A percentile compares a stretch with the other conserved stretches of the same genome.
Evolutionary conservation across 2,329 filamentous ascomycete genomes (phyloP).

Genomic region (Neofusicoccum sp.): DNA sequence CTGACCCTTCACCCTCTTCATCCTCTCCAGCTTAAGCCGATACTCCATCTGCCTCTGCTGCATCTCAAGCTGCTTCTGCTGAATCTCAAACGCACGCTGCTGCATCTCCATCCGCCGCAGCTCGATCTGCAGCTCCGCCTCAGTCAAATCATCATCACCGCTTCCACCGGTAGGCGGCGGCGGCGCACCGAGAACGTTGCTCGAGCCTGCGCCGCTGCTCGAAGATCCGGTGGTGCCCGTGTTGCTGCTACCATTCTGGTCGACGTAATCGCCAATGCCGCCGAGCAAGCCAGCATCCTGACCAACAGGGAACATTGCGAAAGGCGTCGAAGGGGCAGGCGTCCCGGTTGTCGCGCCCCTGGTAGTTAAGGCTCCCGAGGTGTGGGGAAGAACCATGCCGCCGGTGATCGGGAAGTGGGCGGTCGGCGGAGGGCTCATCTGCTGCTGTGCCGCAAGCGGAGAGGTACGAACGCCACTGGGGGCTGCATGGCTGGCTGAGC

Average conservation of each 20-base stretch:
- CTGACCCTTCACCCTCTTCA: not conserved
- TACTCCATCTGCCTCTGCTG: not conserved
- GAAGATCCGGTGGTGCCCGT: not conserved
- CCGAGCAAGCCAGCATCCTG: too few species aligned
- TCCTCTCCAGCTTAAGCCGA: not conserved
- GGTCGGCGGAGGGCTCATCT: not conserved
- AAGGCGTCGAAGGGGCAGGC: too few species aligned
- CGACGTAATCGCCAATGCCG: too few species aligned
- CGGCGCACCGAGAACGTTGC: not conserved
- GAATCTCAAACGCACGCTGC: not conserved
- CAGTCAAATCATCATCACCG: not conserved
- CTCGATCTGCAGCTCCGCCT: not conserved
- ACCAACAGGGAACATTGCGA: too few species aligned
- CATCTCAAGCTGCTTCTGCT: not conserved
- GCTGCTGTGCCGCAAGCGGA: not conserved
- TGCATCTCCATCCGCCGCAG: not conserved
- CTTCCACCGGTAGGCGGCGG: too few species aligned
- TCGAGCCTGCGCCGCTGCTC: too few species aligned
- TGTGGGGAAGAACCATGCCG: not conserved
- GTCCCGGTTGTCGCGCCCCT: too few species aligned
- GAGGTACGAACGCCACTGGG: not conserved
- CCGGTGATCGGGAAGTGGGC: too few species aligned
- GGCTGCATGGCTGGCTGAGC: not conserved
- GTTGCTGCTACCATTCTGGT: not conserved
- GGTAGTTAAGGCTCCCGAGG: too few species aligned